Evolutionary conservation across 2,329 filamentous ascomycete genomes (phyloP).

Genomic region (Stagonosporopsis vannaccii): DNA sequence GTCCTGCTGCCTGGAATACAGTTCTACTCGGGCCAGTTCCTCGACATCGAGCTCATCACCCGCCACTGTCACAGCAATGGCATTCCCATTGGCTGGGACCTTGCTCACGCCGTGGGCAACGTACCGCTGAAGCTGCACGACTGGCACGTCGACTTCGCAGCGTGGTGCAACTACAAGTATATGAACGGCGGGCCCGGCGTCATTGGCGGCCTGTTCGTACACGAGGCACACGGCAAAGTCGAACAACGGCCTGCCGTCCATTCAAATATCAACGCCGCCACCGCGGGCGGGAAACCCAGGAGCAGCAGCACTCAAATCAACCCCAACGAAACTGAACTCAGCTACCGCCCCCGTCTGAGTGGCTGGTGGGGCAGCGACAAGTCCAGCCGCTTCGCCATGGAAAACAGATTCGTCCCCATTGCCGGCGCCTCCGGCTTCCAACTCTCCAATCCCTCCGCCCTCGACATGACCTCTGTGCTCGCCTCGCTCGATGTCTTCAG

Average conservation of each 20-base stretch:
- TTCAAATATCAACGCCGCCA: constrained; percentile 31
- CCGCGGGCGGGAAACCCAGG: constrained; percentile 29
- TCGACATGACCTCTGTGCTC: constrained; percentile 78
- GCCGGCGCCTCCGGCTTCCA: constrained; percentile 82
- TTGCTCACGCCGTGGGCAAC: constrained; percentile 86
- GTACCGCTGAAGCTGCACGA: constrained; percentile 81
- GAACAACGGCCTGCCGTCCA: constrained; percentile 17
- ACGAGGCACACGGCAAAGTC: constrained; percentile 74
- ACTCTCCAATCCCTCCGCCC: constrained; percentile 80
- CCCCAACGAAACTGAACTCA: constrained; percentile 40
- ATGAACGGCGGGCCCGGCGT: constrained; percentile 84
- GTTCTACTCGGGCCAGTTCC: constrained; percentile 89
- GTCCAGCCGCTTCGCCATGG: constrained; percentile 79
- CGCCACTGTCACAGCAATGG: constrained; percentile 74
- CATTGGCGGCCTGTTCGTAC: constrained; percentile 82
- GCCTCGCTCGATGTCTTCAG: constrained; percentile 78
- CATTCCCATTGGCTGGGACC: constrained; percentile 83
- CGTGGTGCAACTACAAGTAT: constrained; percentile 96
- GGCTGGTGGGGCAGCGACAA: constrained; percentile 93
- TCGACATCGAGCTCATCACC: constrained; percentile 84
- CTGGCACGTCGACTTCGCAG: constrained; percentile 91
- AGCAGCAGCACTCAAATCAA: neutral
- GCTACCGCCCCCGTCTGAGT: constrained; percentile 71
- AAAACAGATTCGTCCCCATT: constrained; percentile 78
- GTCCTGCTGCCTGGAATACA: constrained; percentile 86